These are phyloP conservation scores for Teunomyces stri DNA, from an alignment of 805 yeast species.

Conservation along the genomic window DNA sequence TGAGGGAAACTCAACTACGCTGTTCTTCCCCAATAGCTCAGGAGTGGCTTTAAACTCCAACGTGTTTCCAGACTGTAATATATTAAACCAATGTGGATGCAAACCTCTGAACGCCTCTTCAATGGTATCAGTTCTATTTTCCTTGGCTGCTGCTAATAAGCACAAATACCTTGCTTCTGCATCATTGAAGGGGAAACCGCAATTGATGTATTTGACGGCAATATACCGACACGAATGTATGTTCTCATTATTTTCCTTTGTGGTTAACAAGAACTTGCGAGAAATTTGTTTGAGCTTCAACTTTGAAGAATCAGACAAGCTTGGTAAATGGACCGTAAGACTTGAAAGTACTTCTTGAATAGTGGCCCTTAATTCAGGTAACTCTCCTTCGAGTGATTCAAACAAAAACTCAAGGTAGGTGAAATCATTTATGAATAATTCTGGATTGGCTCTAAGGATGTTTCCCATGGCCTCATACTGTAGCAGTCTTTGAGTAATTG, in stretches of 20 bases:
- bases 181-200: conserved; percentile 65
- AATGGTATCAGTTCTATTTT: conserved; percentile 65
- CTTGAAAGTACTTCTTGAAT: conserved; percentile 71
- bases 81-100: conserved; percentile 76
- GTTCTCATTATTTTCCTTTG: conserved; percentile 12
- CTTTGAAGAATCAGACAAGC: conserved; percentile 39
- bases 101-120: conserved; percentile 81
- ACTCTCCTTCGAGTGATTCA: conserved; percentile 65
- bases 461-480: conserved; percentile 82
- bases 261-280: conserved; percentile 28
- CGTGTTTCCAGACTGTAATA: conserved; percentile 46
- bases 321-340: conserved; percentile 48
- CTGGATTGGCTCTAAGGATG: conserved; percentile 49
- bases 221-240: conserved; percentile 57
- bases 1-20: conserved; percentile 50
- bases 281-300: conserved; percentile 37
- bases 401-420: conserved; percentile 63
- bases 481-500: conserved; percentile 49
- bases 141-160: conserved; percentile 56
- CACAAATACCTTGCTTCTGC: conserved; percentile 65
- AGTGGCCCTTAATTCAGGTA: conserved; percentile 58
- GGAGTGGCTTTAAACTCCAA: conserved; percentile 41
- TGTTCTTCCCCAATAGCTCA: conserved; percentile 43
- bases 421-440: conserved; percentile 43
- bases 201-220: conserved; percentile 62